Evolutionary conservation across 805 yeast species (phyloP), one percentile per base, ranked within the genome.

Genomic region (Saccharomyces kudriavzevii): DNA sequence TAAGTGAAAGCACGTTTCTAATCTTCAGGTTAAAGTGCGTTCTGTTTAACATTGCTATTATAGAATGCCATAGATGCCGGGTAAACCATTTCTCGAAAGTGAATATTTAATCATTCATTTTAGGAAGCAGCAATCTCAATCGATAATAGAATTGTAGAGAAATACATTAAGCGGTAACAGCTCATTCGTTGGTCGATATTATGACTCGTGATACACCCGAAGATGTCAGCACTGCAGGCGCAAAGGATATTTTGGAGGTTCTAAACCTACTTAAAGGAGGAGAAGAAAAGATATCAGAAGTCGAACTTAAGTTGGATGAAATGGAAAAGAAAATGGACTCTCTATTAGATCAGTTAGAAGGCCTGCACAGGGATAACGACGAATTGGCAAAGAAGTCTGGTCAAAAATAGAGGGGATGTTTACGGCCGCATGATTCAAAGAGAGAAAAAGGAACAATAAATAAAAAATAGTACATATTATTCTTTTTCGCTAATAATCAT

Each of bases 161-260:
- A 35, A 35, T 5, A 6, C 9, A n/a, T n/a, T 35, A 35, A 5
- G 20, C 1, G 40, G 40, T 20, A 35, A 35, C 4, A 35, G 11
- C 17, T 17, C 8, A 35, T 17, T 17, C 43, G 22, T 35, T 13
- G 22, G 20, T 35, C 13, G 17, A 17, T 17, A 35, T 2, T 35
- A 35, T 35, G 43, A 35, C 43, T 35, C 43, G 43, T 35, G 43
- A 35, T 0, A 94, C 99, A 0, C 99, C 99, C 0, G 99, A 94
- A 65, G 80, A 82, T 58, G 92, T 94, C 5, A 90, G 97, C 3
- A 83, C 94, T 4, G 91, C 94, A 11, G 99, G 95, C 70, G 99
- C 95, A 5, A 81, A 86, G 52, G 35, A 49, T 27, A 49, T 58
- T 35, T 80, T 81, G 5, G 82, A 81, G 14, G 78, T 88, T 0